phyloP scores from a whole-genome alignment of 2,329 filamentous ascomycete genomes.

The Fusarium buharicum region DNA sequence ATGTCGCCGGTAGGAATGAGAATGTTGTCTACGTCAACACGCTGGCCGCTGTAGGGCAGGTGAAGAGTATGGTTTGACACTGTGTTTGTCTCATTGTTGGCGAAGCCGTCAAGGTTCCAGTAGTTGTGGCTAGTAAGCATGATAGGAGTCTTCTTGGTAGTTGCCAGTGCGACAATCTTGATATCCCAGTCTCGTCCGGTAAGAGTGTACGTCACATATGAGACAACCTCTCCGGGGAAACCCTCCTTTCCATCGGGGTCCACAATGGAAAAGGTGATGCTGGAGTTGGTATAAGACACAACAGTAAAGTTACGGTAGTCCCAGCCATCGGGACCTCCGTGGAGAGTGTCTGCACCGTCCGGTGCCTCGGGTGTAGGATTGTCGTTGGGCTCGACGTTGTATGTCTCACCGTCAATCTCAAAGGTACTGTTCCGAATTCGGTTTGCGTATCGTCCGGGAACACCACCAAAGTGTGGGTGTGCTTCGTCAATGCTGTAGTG shows the following conservation, averaged over 20 bases:
- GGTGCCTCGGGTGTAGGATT: slow-evolving; percentile 63
- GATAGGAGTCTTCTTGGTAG: slow-evolving; percentile 81
- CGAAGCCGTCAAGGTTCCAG: slow-evolving; percentile 85
- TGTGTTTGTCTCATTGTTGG: slow-evolving; percentile 73
- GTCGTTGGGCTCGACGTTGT: slow-evolving; percentile 71
- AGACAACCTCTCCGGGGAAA: slow-evolving; percentile 81
- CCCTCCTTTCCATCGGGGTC: slow-evolving; percentile 79
- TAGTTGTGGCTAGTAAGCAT: slow-evolving; percentile 81
- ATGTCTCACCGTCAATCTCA: slow-evolving; percentile 70
- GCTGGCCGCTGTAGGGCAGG: slow-evolving; percentile 77
- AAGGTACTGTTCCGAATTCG: slow-evolving; percentile 83
- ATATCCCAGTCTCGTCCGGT: slow-evolving; percentile 75
- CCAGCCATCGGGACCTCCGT: slow-evolving; percentile 78
- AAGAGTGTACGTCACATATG: slow-evolving; percentile 78
- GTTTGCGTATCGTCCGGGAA: slow-evolving; percentile 83
- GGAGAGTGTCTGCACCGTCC: slow-evolving; percentile 70
- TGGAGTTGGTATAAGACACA: slow-evolving; percentile 70
- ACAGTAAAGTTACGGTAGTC: slow-evolving; percentile 83
- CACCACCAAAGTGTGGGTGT: slow-evolving; percentile 77
- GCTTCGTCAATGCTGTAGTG: slow-evolving; percentile 72
- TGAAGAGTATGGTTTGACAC: slow-evolving; percentile 78
- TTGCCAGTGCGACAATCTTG: slow-evolving; percentile 75
- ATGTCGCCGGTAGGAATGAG: slow-evolving; percentile 82
- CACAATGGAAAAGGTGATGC: slow-evolving; percentile 79
- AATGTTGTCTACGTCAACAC: slow-evolving; percentile 75